Evolutionary conservation across 2,329 filamentous ascomycete species (phyloP).

Genomic region (Pseudocercospora pini-densiflorae): DNA sequence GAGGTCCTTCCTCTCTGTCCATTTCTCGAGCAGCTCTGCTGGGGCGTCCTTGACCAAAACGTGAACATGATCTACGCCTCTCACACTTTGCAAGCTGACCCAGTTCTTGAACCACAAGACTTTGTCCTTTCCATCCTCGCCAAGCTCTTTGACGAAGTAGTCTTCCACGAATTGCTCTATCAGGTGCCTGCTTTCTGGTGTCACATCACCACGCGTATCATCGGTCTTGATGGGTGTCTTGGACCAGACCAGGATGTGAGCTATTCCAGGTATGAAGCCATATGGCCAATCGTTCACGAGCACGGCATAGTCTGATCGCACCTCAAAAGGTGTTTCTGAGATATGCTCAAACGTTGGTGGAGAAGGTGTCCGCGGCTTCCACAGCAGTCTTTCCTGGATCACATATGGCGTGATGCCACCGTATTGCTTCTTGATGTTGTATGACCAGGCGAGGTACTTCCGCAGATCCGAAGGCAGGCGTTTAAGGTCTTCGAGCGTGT

Average conservation of each 20-base stretch:
- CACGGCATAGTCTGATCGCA: conserved; percentile 60
- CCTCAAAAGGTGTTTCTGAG: conserved; percentile 58
- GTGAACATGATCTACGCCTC: conserved; percentile 62
- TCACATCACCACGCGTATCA: conserved; percentile 54
- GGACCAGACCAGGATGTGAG: conserved; percentile 63
- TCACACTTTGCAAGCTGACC: conserved; percentile 63
- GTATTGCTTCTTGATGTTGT: conserved; percentile 58
- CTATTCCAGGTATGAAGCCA: conserved; percentile 58
- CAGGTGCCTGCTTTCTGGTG: conserved; percentile 51
- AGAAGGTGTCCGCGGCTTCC: conserved; percentile 45
- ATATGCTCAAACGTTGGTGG: conserved; percentile 47
- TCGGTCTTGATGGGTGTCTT: conserved; percentile 56
- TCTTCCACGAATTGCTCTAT: conserved; percentile 56
- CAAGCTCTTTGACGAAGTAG: conserved; percentile 54
- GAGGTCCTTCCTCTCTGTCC: conserved; percentile 36
- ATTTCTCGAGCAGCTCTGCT: conserved; percentile 35
- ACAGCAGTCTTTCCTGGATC: conserved; percentile 58
- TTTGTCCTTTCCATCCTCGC: conserved; percentile 42
- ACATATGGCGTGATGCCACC: conserved; percentile 63
- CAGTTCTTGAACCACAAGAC: conserved; percentile 71
- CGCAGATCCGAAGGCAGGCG: conserved; percentile 63
- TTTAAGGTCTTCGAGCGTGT: conserved; percentile 61
- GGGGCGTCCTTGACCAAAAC: conserved; percentile 57
- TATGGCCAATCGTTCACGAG: conserved; percentile 69
- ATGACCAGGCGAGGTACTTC: conserved; percentile 64